A percentile compares a stretch with the other conserved stretches of the same genome.
Evolutionary conservation across 306 rosid species (phyloP).

Genomic region (Sicyos edulis): DNA sequence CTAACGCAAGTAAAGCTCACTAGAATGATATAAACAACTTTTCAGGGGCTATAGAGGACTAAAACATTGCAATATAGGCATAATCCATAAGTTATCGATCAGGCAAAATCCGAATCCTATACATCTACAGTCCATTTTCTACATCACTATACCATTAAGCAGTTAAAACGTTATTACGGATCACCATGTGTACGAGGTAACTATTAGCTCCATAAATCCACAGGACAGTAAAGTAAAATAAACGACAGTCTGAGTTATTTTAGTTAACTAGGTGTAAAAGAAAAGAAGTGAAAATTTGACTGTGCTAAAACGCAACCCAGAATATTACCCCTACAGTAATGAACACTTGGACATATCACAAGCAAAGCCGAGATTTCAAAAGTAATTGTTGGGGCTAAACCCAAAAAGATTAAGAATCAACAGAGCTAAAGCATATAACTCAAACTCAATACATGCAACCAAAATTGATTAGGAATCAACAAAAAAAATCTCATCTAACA

Average conservation of each 20-base stretch:
- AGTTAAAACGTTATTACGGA: background rate
- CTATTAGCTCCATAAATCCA: background rate
- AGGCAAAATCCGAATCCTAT: background rate
- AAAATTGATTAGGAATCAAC: background rate
- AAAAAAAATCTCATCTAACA: background rate
- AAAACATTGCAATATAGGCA: background rate
- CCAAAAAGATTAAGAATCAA: background rate
- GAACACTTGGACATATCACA: background rate
- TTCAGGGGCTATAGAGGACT: background rate
- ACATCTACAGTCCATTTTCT: background rate
- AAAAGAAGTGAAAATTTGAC: background rate
- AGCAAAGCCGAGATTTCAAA: background rate
- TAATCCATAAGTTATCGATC: background rate
- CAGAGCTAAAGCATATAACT: background rate
- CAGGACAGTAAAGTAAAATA: background rate
- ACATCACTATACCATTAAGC: background rate
- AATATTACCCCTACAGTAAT: background rate
- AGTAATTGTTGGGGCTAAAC: background rate
- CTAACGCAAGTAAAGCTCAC: background rate
- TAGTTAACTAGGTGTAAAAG: background rate
- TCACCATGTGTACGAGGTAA: slow-evolving; percentile 2
- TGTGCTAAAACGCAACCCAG: background rate
- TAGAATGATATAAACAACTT: background rate
- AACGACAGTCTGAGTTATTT: background rate
- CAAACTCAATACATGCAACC: background rate